phyloP scores from a whole-genome alignment of 768 basidiomycete genomes.

The Leccinum subtestaceum region DNA sequence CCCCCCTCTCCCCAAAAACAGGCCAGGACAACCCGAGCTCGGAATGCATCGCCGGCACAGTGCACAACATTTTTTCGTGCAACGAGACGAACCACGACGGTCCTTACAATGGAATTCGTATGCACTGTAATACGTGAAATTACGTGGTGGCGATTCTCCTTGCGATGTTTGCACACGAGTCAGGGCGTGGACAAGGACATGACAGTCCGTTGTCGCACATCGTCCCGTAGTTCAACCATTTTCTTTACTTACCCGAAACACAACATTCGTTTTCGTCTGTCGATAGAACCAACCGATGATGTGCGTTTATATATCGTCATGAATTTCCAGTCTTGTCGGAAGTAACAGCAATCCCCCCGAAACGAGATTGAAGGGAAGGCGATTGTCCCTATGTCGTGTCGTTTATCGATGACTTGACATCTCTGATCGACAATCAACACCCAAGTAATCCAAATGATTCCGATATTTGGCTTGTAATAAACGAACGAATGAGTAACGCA shows the following conservation, averaged over 20 bases:
- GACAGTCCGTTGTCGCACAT: too few species aligned
- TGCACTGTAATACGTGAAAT: constrained; percentile 8
- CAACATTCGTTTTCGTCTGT: neutral
- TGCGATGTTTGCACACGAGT: too few species aligned
- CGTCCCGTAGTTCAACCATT: neutral
- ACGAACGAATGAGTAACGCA: neutral
- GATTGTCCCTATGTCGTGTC: too few species aligned
- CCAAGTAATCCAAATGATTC: too few species aligned
- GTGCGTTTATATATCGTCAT: neutral
- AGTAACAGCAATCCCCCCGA: neutral
- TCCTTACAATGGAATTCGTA: constrained; percentile 27
- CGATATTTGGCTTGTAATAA: neutral
- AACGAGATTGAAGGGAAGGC: neutral
- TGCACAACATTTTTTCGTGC: constrained; percentile 42
- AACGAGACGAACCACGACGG: constrained; percentile 44
- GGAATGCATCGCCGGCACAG: constrained; percentile 23
- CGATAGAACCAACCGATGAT: neutral
- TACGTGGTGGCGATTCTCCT: neutral
- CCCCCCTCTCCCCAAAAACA: constrained; percentile 14
- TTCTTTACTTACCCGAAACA: neutral
- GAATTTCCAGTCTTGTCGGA: neutral
- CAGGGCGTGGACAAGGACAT: too few species aligned
- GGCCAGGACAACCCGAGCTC: constrained; percentile 58
- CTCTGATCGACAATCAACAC: neutral
- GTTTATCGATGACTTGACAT: neutral